A percentile compares a stretch with the other conserved stretches of the same genome.
Evolutionary conservation across 176 grass and related monocot genomes (phyloP).

Genomic region (Rhipidocladum racemiflorum): DNA sequence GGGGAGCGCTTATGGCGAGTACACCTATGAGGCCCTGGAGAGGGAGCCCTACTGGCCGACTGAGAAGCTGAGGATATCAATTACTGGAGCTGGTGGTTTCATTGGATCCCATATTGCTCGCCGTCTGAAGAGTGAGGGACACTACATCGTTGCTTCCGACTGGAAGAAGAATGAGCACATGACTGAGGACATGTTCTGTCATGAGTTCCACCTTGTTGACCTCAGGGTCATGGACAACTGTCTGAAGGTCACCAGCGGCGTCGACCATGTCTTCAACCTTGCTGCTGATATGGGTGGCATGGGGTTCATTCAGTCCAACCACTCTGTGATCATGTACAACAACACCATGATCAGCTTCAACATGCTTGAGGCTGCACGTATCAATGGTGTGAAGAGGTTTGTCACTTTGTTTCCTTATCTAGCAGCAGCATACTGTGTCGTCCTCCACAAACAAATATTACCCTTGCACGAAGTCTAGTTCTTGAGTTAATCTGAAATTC

Average conservation of each 20-base stretch:
- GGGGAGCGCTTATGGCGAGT: constrained; percentile 77
- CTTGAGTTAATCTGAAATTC: neutral
- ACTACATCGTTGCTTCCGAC: constrained; percentile 81
- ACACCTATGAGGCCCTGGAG: constrained; percentile 73
- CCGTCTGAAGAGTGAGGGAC: constrained; percentile 70
- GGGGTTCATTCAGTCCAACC: constrained; percentile 90
- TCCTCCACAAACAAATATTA: neutral
- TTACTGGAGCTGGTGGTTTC: constrained; percentile 83
- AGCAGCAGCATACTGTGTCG: neutral
- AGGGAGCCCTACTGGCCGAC: constrained; percentile 70
- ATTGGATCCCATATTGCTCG: constrained; percentile 87
- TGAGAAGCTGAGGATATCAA: constrained; percentile 73
- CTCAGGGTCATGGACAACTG: constrained; percentile 91
- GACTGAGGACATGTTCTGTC: constrained; percentile 89
- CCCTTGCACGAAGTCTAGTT: neutral
- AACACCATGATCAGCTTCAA: constrained; percentile 97
- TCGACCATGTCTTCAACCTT: constrained; percentile 83
- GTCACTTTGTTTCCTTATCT: neutral
- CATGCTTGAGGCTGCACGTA: constrained; percentile 80
- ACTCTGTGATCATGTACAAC: constrained; percentile 88
- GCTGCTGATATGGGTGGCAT: constrained; percentile 94
- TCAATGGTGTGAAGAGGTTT: constrained; percentile 80
- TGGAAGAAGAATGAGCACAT: constrained; percentile 99
- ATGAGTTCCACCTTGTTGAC: constrained; percentile 85
- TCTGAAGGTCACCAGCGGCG: constrained; percentile 60